Evolutionary conservation across 257 asterid genomes (phyloP).

Genomic region (Solanum appendiculatum): DNA sequence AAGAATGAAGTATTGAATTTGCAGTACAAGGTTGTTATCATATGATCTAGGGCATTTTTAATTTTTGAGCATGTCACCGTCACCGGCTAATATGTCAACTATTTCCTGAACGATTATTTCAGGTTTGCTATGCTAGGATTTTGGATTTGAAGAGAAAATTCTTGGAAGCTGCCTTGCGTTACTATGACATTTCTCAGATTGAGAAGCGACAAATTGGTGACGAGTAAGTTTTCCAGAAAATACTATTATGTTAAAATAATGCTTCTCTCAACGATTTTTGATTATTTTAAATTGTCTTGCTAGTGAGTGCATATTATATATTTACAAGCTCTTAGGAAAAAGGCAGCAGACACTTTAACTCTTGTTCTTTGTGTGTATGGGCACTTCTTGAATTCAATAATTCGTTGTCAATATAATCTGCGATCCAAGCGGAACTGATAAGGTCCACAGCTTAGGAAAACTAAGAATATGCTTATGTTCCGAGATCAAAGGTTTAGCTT

Average conservation of each 20-base stretch:
- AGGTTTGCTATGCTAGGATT: conserved; percentile 98
- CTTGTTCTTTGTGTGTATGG: not conserved
- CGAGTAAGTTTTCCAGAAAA: conserved; percentile 48
- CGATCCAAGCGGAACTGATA: not conserved
- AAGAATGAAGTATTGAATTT: conserved; percentile 84
- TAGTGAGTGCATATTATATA: not conserved
- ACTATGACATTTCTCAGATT: conserved; percentile 93
- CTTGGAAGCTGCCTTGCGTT: conserved; percentile 97
- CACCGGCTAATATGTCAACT: not conserved
- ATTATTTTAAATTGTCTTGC: not conserved
- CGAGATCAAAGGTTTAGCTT: not conserved
- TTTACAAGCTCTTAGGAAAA: not conserved
- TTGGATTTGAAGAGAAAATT: conserved; percentile 95
- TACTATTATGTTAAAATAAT: not conserved
- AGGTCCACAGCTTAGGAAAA: not conserved
- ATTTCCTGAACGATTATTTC: conserved; percentile 4
- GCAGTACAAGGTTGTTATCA: conserved; percentile 67
- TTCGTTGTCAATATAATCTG: not conserved
- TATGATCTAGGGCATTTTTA: not conserved
- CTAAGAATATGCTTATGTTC: not conserved
- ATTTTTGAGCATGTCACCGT: not conserved
- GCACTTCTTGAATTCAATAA: not conserved
- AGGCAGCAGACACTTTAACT: not conserved
- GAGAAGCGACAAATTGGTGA: conserved; percentile 95
- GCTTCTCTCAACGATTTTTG: not conserved